Evolutionary conservation across 495 filamentous ascomycete species (phyloP).

Genomic region (Cetradonia linearis): DNA sequence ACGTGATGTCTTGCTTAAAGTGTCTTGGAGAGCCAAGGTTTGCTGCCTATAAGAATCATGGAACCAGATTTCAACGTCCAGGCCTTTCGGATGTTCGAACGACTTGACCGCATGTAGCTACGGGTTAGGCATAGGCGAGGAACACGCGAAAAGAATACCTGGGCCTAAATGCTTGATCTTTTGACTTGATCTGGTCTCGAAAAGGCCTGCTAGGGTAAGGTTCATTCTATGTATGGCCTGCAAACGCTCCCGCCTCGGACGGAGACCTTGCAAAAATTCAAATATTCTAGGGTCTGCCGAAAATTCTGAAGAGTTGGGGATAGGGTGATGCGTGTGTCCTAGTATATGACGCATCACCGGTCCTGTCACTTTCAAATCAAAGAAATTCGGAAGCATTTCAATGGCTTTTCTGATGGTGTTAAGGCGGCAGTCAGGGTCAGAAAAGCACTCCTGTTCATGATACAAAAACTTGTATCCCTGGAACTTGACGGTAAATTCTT

Average conservation of each 20-base stretch:
- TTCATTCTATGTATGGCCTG: not conserved
- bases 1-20: not conserved
- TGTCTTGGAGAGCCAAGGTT: not conserved
- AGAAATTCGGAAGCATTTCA: not conserved
- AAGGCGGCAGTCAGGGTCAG: not conserved
- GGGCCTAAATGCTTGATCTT: not conserved
- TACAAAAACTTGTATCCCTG: not conserved
- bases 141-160: not conserved
- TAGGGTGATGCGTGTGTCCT: not conserved
- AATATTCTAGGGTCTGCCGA: not conserved
- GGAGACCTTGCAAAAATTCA: not conserved
- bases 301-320: too few species aligned
- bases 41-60: not conserved
- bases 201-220: not conserved
- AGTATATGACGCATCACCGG: not conserved
- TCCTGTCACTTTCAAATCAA: not conserved
- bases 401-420: not conserved
- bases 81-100: not conserved
- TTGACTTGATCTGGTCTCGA: not conserved
- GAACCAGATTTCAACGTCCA: not conserved
- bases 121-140: not conserved
- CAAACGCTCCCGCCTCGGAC: not conserved
- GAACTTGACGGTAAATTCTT: not conserved
- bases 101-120: not conserved
- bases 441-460: not conserved